phyloP scores from a whole-genome alignment of 2,329 filamentous ascomycete genomes.

The Cladophialophora chaetospira region DNA sequence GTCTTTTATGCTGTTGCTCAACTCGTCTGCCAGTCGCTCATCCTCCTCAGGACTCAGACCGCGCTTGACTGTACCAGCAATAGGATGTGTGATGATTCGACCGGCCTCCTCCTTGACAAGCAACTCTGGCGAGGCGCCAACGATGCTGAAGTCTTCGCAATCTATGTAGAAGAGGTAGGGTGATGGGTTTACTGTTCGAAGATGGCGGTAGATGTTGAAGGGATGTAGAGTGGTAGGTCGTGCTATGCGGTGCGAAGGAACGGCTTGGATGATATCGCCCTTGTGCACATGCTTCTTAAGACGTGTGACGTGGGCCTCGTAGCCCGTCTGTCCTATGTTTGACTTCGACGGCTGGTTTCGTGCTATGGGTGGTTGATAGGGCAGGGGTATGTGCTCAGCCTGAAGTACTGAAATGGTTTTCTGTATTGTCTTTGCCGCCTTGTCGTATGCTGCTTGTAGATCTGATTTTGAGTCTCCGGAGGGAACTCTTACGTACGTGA shows the following conservation, averaged over 20 bases:
- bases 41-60: conserved; percentile 82
- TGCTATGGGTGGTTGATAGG: conserved; percentile 71
- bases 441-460: conserved; percentile 69
- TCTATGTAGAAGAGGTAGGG: conserved; percentile 97
- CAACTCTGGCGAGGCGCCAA: conserved; percentile 91
- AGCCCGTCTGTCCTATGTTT: conserved; percentile 86
- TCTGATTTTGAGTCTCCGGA: conserved; percentile 48
- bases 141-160: conserved; percentile 88
- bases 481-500: conserved; percentile 82
- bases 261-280: conserved; percentile 96
- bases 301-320: conserved; percentile 81
- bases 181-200: conserved; percentile 95
- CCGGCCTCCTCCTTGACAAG: conserved; percentile 87
- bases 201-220: conserved; percentile 95
- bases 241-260: conserved; percentile 90
- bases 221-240: conserved; percentile 88
- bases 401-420: conserved; percentile 71
- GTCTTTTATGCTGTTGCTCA: conserved; percentile 83
- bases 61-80: conserved; percentile 91
- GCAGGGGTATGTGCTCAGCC: conserved; percentile 73
- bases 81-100: conserved; percentile 91
- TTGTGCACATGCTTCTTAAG: conserved; percentile 88
- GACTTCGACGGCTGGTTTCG: conserved; percentile 79
- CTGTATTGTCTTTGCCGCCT: conserved; percentile 65
- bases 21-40: conserved; percentile 72